Evolutionary conservation across 2,329 filamentous ascomycete genomes (phyloP), one percentile per base, ranked within the genome.

Genomic region (Dothiorella sarmentorum): DNA sequence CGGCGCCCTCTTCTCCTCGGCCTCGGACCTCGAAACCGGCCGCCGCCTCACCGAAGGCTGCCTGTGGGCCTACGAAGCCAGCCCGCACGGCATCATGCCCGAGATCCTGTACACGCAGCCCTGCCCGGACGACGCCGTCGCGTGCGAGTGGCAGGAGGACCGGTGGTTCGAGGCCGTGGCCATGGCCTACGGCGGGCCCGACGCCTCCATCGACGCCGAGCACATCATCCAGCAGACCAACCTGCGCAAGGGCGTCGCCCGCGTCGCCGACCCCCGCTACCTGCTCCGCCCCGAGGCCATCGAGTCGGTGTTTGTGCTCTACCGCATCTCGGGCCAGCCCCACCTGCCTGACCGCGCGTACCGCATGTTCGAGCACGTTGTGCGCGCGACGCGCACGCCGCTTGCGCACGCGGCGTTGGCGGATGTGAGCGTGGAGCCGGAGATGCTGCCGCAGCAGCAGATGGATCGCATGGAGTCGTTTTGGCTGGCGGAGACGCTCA

Each of bases 81-180:
- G 80, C 3, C 78, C 79, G 2, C 75, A 79, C 3, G 83, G 83
- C 5, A 80, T 86, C 60, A 86, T 86, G 83, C 82, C 84, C 1
- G 84, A 86, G 66, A 69, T 75, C 45, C 84, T 83, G 65, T 71
- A 78, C 35, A 71, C 85, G 42, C 66, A 82, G 18, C 75, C 80
- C 4, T 86, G 84, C 67, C 59, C 65, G 10, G 13, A 68, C 56
- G 67, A 43, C 63, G 67, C 67, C 47, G 44, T 67, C 58, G 13
- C 65, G 7, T 85, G 83, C 64, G 68, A 70, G 17, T 85, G 82
- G 83, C 74, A 84, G 61, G 78, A 84, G 61, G 74, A 75, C 3
- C 67, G 67, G n/a, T 85, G 82, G 76, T 78, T 82, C 0, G 83
- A 85, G 69, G 82, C 82, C 2, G 82, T 59, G 29, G 56, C 47